Evolutionary conservation across 2,329 filamentous ascomycete genomes (phyloP), one percentile per base, ranked within the genome.

Genomic region (Cladophialophora psammophila): DNA sequence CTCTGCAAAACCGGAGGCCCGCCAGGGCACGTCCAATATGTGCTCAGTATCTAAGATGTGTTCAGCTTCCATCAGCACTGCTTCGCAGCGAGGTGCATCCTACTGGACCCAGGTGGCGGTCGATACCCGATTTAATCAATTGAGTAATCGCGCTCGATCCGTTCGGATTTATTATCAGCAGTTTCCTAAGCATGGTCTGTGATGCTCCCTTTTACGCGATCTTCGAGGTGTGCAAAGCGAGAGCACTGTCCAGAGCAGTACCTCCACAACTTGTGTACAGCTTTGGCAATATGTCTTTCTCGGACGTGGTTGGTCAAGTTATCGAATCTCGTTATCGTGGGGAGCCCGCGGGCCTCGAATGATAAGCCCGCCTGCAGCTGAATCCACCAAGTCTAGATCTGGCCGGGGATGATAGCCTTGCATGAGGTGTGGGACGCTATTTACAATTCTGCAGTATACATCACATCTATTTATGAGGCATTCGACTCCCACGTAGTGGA

Each of bases 11-110:
- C 56, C 18, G 45, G 26, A 32, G 63, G 63, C 13, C 63, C 63
- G 2, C 15, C n/a, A n/a, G 56, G 45, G 34, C 63, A 65, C 18
- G 63, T 65, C 63, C 63, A 65, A 50, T 65, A 65, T 38, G 60
- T 63, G 32, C n/a, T 10, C 12, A 56, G 10, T n/a, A 15, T 62
- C 34, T 62, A 13, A 31, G 4, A 61, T 20, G n/a, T n/a, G 31
- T 48, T 61, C 40, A 61, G 20, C 10, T n/a, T 50, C 31, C 50
- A n/a, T 34, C 50, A 3, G 15, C 31, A 34, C 5, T 53, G 18
- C 15, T 6, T 53, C 5, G 10, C 9, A 15, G 20, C 20, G 4
- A 31, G 10, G 20, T 18, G 31, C 50, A 32, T 53, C 53, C 32
- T 8, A 20, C 40, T 32, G 50, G 50, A 2, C 18, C 50, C 35